Base-by-base conservation (phyloP, 345 rosid genomes). In the Melaleuca alternifolia region DNA sequence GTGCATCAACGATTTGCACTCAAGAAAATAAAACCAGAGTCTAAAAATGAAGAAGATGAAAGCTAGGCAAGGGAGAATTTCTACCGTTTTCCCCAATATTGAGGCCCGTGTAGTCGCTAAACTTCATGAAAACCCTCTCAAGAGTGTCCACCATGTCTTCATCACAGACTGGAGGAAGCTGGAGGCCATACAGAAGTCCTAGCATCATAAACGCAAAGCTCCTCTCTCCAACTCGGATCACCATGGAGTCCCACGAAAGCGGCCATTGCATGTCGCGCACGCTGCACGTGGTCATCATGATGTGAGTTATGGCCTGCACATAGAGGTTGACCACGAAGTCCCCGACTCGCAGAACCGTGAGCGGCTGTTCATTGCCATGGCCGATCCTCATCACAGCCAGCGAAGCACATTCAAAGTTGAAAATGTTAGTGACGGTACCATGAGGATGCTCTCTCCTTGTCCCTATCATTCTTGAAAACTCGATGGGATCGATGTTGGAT, bases 121-220 rank as follows among this genome's bases (percentile, higher is more conserved):
- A 86, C 57, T 76, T 88, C 51, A 77, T n/a, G 75, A 86, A 86
- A 62, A 86, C 56, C 48, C 84, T 88, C 71, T 86, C 90, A n/a
- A 88, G 85, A 6, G 75, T 4, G 13, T 44, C 83, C 51, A 84
- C 54, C 53, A 48, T 77, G 37, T 84, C 88, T 8, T 84, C 88
- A 28, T 13, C 15, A 12, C 86, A 56, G 0, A 44, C 46, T 11
- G 77, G 57, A 51, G 86, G 53, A 48, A 88, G 76, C 50, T 86
- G 90, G 11, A 88, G n/a, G 44, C 88, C 90, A 33, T 56, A 88
- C n/a, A 86, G n/a, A 5, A 88, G 75, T 33, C 88, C 85, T 4
- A 83, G 85, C 86, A 86, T 77, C 56, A 54, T 85, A 46, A 84
- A 84, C 6, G 86, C 85, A 24, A 88, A 86, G 86, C 85, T 79